phyloP scores from a whole-genome alignment of 176 grass and related monocot species.

The Ensete glaucum region DNA sequence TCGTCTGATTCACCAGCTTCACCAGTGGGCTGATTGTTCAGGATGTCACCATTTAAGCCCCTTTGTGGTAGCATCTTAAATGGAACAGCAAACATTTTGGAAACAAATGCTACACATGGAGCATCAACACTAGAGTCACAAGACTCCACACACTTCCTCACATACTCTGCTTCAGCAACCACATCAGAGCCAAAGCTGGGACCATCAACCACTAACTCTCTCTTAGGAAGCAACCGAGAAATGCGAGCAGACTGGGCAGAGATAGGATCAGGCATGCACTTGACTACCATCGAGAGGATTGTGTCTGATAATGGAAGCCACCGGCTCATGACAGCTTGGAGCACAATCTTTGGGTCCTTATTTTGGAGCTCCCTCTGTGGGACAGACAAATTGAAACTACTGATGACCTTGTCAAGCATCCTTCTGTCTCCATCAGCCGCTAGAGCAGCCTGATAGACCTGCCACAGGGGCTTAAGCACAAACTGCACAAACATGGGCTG shows the following conservation, averaged over 20 bases:
- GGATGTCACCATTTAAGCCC: conserved; percentile 38
- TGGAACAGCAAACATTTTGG: conserved; percentile 83
- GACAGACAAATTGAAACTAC: conserved; percentile 41
- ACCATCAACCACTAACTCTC: conserved; percentile 34
- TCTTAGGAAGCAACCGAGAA: conserved; percentile 52
- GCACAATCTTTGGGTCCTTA: conserved; percentile 50
- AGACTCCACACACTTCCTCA: conserved; percentile 55
- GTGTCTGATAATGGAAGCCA: conserved; percentile 71
- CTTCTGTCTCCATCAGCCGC: conserved; percentile 29
- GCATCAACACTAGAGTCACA: conserved; percentile 43
- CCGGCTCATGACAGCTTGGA: conserved; percentile 67
- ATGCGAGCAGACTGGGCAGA: conserved; percentile 46
- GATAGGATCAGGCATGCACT: conserved; percentile 69
- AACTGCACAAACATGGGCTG: conserved; percentile 85
- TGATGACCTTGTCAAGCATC: conserved; percentile 36
- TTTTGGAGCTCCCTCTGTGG: conserved; percentile 49
- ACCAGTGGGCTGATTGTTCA: conserved; percentile 28
- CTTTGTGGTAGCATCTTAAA: conserved; percentile 51
- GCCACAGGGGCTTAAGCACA: conserved; percentile 60
- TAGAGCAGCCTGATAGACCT: conserved; percentile 46
- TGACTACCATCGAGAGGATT: conserved; percentile 65
- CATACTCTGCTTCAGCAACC: conserved; percentile 44
- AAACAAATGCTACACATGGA: conserved; percentile 72
- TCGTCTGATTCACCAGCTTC: conserved; percentile 43
- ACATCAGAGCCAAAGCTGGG: conserved; percentile 20